A percentile compares a stretch with the other conserved stretches of the same genome.
Conservation (phyloP, 495 filamentous ascomycete species). For the Penicillium pancosmium region DNA sequence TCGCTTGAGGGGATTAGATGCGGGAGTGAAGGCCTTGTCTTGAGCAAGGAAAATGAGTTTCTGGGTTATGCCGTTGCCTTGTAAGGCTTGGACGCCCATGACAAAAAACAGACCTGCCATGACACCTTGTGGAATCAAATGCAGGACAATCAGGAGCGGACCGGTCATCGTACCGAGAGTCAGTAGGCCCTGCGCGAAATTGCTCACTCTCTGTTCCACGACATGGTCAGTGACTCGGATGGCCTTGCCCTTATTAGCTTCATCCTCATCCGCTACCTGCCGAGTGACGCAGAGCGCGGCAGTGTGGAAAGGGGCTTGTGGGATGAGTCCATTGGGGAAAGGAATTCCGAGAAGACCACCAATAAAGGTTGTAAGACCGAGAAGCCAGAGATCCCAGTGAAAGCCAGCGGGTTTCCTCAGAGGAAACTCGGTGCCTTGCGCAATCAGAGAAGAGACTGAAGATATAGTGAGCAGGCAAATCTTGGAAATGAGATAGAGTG, state of each 20-base stretch:
- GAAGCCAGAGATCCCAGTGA: slow-evolving; percentile 94
- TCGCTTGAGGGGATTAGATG: slow-evolving; percentile 65
- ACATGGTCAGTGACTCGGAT: slow-evolving; percentile 68
- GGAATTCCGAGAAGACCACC: slow-evolving; percentile 86
- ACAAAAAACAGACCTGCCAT: slow-evolving; percentile 93
- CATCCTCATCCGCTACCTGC: slow-evolving; percentile 59
- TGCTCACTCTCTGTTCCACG: slow-evolving; percentile 88
- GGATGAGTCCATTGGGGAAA: slow-evolving; percentile 89
- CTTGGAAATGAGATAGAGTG: background rate
- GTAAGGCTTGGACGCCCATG: slow-evolving; percentile 84
- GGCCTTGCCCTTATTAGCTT: slow-evolving; percentile 63
- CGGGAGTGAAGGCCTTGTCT: slow-evolving; percentile 66
- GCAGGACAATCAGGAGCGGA: slow-evolving; percentile 79
- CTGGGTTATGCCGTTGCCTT: slow-evolving; percentile 78
- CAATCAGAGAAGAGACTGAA: slow-evolving; percentile 82
- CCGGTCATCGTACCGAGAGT: slow-evolving; percentile 87
- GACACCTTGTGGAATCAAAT: slow-evolving; percentile 84
- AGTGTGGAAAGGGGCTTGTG: slow-evolving; percentile 94
- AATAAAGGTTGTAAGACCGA: slow-evolving; percentile 84
- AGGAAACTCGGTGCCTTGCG: slow-evolving; percentile 91
- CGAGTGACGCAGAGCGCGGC: slow-evolving; percentile 76
- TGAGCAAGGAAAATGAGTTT: slow-evolving; percentile 77
- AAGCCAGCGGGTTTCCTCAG: slow-evolving; percentile 91
- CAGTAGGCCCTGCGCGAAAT: slow-evolving; percentile 80
- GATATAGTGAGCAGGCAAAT: background rate